Evolutionary conservation across 2,329 filamentous ascomycete genomes (phyloP).

Genomic region (Alternaria triticina): DNA sequence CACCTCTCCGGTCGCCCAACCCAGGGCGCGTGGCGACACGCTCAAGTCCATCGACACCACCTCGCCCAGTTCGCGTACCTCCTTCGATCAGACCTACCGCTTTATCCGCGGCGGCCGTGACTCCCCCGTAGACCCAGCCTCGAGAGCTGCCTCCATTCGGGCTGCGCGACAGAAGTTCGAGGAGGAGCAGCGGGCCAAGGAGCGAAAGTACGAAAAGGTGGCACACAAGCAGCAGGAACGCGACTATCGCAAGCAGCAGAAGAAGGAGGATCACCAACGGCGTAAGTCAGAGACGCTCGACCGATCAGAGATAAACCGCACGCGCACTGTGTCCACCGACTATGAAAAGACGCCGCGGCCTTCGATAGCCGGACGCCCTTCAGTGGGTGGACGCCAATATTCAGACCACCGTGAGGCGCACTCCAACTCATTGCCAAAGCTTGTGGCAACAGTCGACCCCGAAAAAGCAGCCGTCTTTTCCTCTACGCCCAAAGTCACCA

Average conservation of each 20-base stretch:
- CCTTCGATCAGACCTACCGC: slow-evolving; percentile 63
- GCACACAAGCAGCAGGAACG: slow-evolving; percentile 55
- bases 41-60: slow-evolving; percentile 57
- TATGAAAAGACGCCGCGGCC: slow-evolving; percentile 40
- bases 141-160: slow-evolving; percentile 62
- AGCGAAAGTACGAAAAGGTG: slow-evolving; percentile 61
- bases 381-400: slow-evolving; percentile 47
- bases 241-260: slow-evolving; percentile 53
- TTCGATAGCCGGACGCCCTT: slow-evolving; percentile 41
- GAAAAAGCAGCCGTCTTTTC: slow-evolving; percentile 35
- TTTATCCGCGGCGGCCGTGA: slow-evolving; percentile 58
- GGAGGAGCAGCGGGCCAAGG: slow-evolving; percentile 65
- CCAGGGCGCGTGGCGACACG: slow-evolving; percentile 58
- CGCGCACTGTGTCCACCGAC: slow-evolving; percentile 40
- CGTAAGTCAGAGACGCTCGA: slow-evolving; percentile 50
- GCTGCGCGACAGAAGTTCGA: slow-evolving; percentile 64
- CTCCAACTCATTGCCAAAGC: slow-evolving; percentile 43
- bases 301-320: slow-evolving; percentile 34
- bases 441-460: slow-evolving; percentile 34
- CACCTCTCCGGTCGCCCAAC: slow-evolving; percentile 49
- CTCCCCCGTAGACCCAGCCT: slow-evolving; percentile 56
- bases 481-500: slow-evolving; percentile 39
- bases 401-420: slow-evolving; percentile 46
- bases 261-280: slow-evolving; percentile 50
- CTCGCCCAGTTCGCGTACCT: slow-evolving; percentile 61